These are phyloP conservation scores for Neodidymelliopsis sp. DNA, from an alignment of 2,329 filamentous ascomycete species.

Conservation along the genomic window DNA sequence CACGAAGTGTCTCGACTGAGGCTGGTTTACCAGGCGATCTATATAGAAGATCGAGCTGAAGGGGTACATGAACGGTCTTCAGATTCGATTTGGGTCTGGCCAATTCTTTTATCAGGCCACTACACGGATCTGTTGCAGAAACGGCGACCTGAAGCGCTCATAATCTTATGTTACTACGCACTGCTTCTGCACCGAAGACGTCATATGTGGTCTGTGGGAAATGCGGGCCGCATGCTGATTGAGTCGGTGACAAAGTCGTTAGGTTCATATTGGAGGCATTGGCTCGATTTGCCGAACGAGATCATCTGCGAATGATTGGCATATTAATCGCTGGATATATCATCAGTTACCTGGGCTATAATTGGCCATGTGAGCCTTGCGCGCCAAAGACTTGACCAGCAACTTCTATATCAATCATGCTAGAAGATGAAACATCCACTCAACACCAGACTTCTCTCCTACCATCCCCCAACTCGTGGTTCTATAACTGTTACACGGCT, in stretches of 20 bases:
- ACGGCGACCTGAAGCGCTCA: slow-evolving; percentile 29
- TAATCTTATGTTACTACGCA: slow-evolving; percentile 31
- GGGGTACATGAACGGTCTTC: neutral
- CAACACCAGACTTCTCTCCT: too few relatives aligned
- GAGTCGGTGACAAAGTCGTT: slow-evolving; percentile 21
- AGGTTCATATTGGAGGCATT: slow-evolving; percentile 27
- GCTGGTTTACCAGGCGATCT: slow-evolving; percentile 19
- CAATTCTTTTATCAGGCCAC: slow-evolving; percentile 23
- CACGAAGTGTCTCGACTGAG: slow-evolving; percentile 22
- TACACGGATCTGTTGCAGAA: slow-evolving; percentile 28
- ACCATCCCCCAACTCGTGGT: too few relatives aligned
- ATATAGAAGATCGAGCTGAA: neutral
- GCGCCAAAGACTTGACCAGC: slow-evolving; percentile 24
- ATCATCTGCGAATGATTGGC: too few relatives aligned
- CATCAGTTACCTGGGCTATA: too few relatives aligned
- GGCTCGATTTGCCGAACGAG: slow-evolving; percentile 33
- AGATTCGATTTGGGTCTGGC: slow-evolving; percentile 28
- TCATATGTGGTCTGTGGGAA: slow-evolving; percentile 25
- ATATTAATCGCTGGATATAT: too few relatives aligned
- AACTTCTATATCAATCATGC: slow-evolving; percentile 41
- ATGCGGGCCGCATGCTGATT: slow-evolving; percentile 25
- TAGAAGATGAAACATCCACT: too few relatives aligned
- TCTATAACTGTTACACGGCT: too few relatives aligned
- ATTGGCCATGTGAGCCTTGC: neutral
- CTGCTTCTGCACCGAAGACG: slow-evolving; percentile 28